Conservation (phyloP, 164 flowering plant genomes). For the Litsea cubeba region DNA sequence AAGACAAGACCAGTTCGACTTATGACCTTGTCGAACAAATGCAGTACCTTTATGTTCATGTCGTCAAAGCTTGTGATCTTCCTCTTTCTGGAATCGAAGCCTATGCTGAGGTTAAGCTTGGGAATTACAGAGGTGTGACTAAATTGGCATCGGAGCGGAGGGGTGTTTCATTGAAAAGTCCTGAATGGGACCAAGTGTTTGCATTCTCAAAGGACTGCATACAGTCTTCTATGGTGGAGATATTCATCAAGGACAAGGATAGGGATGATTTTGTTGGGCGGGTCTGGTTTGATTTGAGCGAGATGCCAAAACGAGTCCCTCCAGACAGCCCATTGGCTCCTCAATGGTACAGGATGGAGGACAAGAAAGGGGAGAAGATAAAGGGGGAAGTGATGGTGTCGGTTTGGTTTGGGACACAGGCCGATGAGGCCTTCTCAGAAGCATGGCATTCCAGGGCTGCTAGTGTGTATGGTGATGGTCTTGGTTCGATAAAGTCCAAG, state of each 20-base stretch:
- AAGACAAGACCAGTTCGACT: slow-evolving; percentile 26
- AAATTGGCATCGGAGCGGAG: slow-evolving; percentile 10
- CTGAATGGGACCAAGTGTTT: slow-evolving; percentile 80
- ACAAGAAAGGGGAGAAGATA: slow-evolving; percentile 52
- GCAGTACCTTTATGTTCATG: slow-evolving; percentile 31
- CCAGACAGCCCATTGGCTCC: slow-evolving; percentile 89
- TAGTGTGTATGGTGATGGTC: slow-evolving; percentile 21
- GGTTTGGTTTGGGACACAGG: slow-evolving; percentile 90
- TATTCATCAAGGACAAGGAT: slow-evolving; percentile 66
- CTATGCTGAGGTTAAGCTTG: slow-evolving; percentile 33
- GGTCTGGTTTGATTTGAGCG: slow-evolving; percentile 59
- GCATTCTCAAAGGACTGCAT: slow-evolving; percentile 75
- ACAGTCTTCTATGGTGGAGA: slow-evolving; percentile 70
- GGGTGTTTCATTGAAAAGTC: slow-evolving; percentile 23
- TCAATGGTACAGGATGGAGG: slow-evolving; percentile 74
- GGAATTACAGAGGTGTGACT: slow-evolving; percentile 33
- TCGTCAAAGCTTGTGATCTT: slow-evolving; percentile 25
- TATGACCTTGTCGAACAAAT: slow-evolving; percentile 40
- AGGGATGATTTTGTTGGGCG: slow-evolving; percentile 72
- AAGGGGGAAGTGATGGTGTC: slow-evolving; percentile 88
- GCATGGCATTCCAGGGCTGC: slow-evolving; percentile 76
- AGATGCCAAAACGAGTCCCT: slow-evolving; percentile 71
- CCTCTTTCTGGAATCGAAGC: slow-evolving; percentile 4
- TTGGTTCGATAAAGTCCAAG: slow-evolving; percentile 23
- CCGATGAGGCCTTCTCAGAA: slow-evolving; percentile 83